Conservation (phyloP, 23 red algal genomes). For the Gracilariopsis chorda region DNA sequence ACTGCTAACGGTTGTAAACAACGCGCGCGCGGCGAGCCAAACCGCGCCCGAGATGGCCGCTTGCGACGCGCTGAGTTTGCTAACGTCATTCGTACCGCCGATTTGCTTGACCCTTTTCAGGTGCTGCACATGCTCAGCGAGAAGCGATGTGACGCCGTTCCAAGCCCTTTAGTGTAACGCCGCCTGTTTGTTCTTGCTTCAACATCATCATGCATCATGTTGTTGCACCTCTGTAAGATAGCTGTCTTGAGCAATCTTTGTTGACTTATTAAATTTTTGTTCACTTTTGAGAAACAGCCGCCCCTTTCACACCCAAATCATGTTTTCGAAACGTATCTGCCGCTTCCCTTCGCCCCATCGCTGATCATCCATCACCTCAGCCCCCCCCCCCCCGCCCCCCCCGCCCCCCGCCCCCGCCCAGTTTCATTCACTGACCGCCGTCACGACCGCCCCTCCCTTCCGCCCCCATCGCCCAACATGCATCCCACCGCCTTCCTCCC, state of each 20-base stretch:
- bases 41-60: no score
- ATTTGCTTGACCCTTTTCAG: slow-evolving; percentile 3
- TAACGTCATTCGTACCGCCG: background rate
- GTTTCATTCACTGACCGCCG: background rate
- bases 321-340: no score
- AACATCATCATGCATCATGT: no score
- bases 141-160: background rate
- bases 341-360: no score
- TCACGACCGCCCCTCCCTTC: background rate
- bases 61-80: no score
- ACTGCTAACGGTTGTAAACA: background rate
- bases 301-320: no score
- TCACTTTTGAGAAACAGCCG: no score
- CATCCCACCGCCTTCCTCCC: background rate
- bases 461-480: background rate
- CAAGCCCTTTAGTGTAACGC: background rate
- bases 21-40: background rate
- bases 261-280: no score
- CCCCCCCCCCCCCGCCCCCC: background rate
- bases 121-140: background rate
- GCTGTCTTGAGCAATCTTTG: no score
- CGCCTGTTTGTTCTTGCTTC: no score
- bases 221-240: no score
- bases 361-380: no score
- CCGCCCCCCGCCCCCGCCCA: background rate